These are phyloP conservation scores for Aureobasidium sp. DNA, from an alignment of 2,329 filamentous ascomycete species.

Conservation along the genomic window DNA sequence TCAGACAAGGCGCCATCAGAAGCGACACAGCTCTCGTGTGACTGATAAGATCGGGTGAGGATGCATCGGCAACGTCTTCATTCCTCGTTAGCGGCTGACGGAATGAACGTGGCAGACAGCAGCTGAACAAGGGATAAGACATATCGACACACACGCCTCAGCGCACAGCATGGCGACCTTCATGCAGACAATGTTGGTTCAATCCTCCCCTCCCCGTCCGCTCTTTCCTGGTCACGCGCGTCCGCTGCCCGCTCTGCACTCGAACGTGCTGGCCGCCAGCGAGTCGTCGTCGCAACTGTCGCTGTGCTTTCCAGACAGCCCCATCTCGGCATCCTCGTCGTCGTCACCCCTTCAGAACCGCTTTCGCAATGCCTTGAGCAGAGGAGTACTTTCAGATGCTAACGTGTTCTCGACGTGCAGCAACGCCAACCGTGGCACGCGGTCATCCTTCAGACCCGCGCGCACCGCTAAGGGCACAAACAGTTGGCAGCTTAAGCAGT, in stretches of 20 bases:
- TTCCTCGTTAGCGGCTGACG: constrained; percentile 12
- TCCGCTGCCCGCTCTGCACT: constrained; percentile 38
- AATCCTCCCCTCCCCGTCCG: constrained; percentile 31
- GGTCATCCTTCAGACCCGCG: constrained; percentile 86
- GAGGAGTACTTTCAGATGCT: constrained; percentile 21
- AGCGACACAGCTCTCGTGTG: background rate
- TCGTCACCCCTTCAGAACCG: constrained; percentile 29
- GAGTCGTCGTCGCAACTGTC: constrained; percentile 33
- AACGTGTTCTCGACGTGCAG: constrained; percentile 36
- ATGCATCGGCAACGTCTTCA: constrained; percentile 8
- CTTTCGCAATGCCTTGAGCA: constrained; percentile 18
- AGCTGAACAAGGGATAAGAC: constrained; percentile 8
- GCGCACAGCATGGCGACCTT: constrained; percentile 59
- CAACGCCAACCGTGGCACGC: constrained; percentile 55
- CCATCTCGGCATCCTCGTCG: constrained; percentile 21
- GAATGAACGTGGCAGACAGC: background rate
- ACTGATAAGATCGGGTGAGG: constrained; percentile 10
- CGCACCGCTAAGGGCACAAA: constrained; percentile 77
- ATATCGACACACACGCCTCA: background rate
- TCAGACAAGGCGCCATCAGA: background rate
- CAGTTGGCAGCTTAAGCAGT: constrained; percentile 92
- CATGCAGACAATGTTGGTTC: constrained; percentile 72
- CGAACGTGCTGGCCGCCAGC: constrained; percentile 35
- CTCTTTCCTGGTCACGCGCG: constrained; percentile 28
- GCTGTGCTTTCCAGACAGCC: constrained; percentile 21